These are phyloP conservation scores for Flaveria floridana DNA, from an alignment of 140 eudicot genomes.

Conservation along the genomic window DNA sequence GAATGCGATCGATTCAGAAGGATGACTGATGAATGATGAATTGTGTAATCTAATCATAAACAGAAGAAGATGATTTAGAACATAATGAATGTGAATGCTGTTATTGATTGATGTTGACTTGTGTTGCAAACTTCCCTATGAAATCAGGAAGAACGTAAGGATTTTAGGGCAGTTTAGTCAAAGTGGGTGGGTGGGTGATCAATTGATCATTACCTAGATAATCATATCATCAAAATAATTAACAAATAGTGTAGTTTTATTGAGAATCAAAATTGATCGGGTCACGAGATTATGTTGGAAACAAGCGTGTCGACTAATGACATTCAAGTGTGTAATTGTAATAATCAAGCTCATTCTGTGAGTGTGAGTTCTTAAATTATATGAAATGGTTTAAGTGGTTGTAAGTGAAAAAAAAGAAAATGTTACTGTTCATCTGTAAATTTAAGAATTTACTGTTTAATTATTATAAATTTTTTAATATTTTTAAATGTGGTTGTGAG, in stretches of 20 bases:
- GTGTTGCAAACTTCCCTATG: neutral
- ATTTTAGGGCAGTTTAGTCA: slow-evolving; percentile 29
- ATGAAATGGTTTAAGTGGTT: no score
- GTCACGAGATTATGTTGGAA: neutral
- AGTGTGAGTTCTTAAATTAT: no score
- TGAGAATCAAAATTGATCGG: neutral
- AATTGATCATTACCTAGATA: neutral
- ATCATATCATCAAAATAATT: neutral
- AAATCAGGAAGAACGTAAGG: neutral
- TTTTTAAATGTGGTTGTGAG: no score
- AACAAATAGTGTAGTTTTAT: neutral
- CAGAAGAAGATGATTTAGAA: slow-evolving; percentile 1
- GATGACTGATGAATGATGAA: slow-evolving; percentile 5
- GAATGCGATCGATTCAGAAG: slow-evolving; percentile 18
- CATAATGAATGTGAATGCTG: neutral
- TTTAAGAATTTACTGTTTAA: no score
- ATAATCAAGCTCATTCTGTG: no score
- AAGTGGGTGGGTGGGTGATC: slow-evolving; percentile 8
- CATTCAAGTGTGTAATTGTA: no score
- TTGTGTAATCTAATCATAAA: slow-evolving; percentile 28
- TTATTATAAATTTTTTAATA: no score
- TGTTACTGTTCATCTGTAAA: no score
- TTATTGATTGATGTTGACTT: slow-evolving; percentile 19
- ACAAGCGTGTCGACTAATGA: no score
- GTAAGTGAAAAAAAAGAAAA: no score